Conservation (phyloP, 805 yeast species). For the Blastobotrys americana region DNA sequence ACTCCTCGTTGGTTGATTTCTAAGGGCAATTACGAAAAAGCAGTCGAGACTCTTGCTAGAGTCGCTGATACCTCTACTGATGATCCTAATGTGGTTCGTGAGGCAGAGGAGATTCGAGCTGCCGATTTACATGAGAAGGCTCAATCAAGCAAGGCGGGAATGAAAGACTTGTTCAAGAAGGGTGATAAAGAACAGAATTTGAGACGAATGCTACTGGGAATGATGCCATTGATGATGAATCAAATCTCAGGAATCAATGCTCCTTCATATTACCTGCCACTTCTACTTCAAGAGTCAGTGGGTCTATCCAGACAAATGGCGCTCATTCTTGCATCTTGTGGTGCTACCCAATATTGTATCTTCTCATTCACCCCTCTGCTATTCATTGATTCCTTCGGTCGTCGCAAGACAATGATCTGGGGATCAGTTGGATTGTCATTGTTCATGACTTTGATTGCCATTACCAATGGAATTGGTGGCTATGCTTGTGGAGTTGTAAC, state of each 20-base stretch:
- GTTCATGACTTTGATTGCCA: conserved; percentile 3
- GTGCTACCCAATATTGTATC: conserved; percentile 4
- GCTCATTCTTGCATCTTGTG: conserved; percentile 2
- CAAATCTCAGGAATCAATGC: conserved; percentile 16
- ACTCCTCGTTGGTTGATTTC: conserved; percentile 83
- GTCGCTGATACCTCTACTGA: background rate
- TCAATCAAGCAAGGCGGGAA: background rate
- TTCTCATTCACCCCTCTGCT: conserved; percentile 2
- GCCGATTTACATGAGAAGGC: conserved; percentile 3
- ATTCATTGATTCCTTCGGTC: conserved; percentile 3
- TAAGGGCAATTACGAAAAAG: conserved; percentile 38
- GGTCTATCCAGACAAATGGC: conserved; percentile 5
- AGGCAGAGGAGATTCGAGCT: background rate
- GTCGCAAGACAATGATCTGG: conserved; percentile 7
- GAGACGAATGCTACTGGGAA: conserved; percentile 11
- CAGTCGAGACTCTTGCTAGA: background rate
- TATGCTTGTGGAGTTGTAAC: conserved; percentile 5
- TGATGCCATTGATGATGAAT: conserved; percentile 11
- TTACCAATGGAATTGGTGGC: background rate
- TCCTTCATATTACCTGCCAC: conserved; percentile 12
- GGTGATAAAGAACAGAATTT: conserved; percentile 11
- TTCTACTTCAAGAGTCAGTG: conserved; percentile 9
- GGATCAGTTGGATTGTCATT: conserved; percentile 7
- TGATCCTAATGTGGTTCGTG: background rate
- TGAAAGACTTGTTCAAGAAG: conserved; percentile 1